phyloP scores from a whole-genome alignment of 2,329 filamentous ascomycete species.

The Exophiala aquamarina region DNA sequence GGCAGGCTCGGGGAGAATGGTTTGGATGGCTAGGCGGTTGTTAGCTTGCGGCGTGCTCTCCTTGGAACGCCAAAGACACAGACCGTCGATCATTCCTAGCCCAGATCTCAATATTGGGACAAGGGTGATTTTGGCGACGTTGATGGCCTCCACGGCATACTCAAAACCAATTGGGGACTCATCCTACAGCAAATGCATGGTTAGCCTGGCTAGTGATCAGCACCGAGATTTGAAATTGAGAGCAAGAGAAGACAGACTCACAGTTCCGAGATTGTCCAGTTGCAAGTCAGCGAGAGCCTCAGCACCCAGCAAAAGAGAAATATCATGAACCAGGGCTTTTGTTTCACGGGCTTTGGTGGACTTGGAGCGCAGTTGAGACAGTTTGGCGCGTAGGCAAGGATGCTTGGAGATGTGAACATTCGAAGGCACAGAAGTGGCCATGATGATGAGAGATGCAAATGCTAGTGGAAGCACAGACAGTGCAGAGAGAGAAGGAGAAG shows the following conservation, averaged over 20 bases:
- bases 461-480: too few relatives aligned
- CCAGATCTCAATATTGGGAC: constrained; percentile 93
- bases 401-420: constrained; percentile 77
- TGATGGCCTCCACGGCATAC: constrained; percentile 66
- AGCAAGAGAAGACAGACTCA: constrained; percentile 43
- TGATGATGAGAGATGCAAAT: neutral
- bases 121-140: constrained; percentile 70
- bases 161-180: constrained; percentile 74
- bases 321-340: constrained; percentile 80
- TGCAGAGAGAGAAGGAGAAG: neutral
- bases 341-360: constrained; percentile 71
- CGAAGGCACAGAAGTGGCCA: constrained; percentile 42
- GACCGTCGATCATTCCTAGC: constrained; percentile 84
- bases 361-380: constrained; percentile 81
- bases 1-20: constrained; percentile 75
- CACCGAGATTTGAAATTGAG: neutral
- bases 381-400: constrained; percentile 82
- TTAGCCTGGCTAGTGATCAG: constrained; percentile 16
- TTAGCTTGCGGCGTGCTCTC: constrained; percentile 2
- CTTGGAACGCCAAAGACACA: constrained; percentile 16
- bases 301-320: constrained; percentile 75
- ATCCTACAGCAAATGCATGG: constrained; percentile 53
- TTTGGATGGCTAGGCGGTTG: constrained; percentile 64
- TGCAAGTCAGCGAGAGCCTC: constrained; percentile 72
- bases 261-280: constrained; percentile 60